Base-by-base conservation (phyloP, 2,329 filamentous ascomycete species). In the Emericellopsis cladophorae region DNA sequence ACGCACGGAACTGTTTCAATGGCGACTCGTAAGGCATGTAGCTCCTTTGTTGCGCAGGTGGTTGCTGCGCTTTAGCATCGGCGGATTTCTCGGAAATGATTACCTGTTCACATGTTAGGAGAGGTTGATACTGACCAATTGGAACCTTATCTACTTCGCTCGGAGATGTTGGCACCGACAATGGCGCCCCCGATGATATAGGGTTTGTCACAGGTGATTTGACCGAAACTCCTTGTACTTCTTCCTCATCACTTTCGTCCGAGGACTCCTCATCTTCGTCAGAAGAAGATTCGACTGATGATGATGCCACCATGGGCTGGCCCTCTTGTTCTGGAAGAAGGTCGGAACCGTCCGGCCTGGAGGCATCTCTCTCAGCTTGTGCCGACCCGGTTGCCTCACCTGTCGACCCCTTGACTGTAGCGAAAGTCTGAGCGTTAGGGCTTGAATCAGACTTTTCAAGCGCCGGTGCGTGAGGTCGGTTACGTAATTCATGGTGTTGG, bases 1-100 rank as follows among this genome's bases (percentile, higher is more conserved):
- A 98, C 31, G 85, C 82, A 58, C 79, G 86, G 60, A 96, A 95
- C 50, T 76, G 74, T 49, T 76, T 78, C 45, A 98, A 68, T 26
- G 88, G 84, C 54, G 87, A 94, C 54, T 84, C 72, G 61, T 98
- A 98, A 3, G 87, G 79, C 29, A 58, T 42, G 43, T 61, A 64
- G 41, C 31, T 36, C 33, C 37, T 39, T 32, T 35, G 21, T 11
- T n/a, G 15, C 29, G 15, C 31, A n/a, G 36, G 37, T n/a, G 21
- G 36, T 29, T 24, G 22, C 16, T 29, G 31, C 24, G 26, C 26
- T 7, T 29, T 12, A 29, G 26, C 12, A 9, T 29, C 12, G 3
- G 26, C 12, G 26, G 26, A 9, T 9, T 29, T 12, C 8, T 29
- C 26, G 26, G 12, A 3, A 29, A 29, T 29, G 9, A 12, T 31